phyloP scores from a whole-genome alignment of 1,284 basidiomycete species.

The Ganoderma lucidum region DNA sequence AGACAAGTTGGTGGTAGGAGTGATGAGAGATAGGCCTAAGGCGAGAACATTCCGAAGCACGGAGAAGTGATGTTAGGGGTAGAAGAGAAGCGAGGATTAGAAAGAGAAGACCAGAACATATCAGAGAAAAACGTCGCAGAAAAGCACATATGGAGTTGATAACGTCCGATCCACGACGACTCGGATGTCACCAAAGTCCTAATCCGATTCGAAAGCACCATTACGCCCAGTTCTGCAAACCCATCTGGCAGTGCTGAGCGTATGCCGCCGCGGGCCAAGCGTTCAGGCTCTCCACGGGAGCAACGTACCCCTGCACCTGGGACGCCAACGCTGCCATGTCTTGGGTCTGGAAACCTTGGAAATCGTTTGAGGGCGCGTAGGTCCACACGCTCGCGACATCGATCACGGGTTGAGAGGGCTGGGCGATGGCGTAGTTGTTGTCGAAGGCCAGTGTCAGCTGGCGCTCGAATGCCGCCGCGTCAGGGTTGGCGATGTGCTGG shows the following conservation, averaged over 20 bases:
- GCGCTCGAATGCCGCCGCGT: neutral
- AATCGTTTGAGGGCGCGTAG: neutral
- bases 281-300: neutral
- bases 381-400: neutral
- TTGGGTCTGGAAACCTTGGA: neutral
- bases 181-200: conserved; percentile 2
- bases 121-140: neutral
- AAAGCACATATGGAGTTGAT: neutral
- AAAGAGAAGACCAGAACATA: conserved; percentile 4
- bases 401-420: neutral
- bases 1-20: conserved; percentile 2
- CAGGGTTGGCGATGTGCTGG: neutral
- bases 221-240: neutral
- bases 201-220: neutral
- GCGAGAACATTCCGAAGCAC: conserved; percentile 11
- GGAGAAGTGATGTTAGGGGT: neutral
- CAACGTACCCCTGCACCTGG: neutral
- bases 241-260: neutral
- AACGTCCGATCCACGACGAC: neutral
- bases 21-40: neutral
- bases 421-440: neutral
- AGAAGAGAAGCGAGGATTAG: neutral
- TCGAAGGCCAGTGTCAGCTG: neutral
- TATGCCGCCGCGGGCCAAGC: neutral
- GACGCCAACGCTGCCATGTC: neutral